Conservation (phyloP, 1,284 basidiomycete species). For the Ceratobasidium sp. region DNA sequence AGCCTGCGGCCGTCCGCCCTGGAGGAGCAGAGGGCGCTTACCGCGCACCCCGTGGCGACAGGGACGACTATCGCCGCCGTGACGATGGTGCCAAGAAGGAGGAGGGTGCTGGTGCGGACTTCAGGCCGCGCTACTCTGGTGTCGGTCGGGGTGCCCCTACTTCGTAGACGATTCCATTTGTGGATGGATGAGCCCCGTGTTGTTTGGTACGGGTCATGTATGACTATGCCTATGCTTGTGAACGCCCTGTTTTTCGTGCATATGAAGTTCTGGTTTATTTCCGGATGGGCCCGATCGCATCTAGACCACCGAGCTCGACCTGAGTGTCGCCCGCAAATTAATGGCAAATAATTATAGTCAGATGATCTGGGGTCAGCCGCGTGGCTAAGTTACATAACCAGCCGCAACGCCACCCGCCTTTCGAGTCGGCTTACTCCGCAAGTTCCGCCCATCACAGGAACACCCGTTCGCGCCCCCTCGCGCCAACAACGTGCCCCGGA, state of each 20-base stretch:
- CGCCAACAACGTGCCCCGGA: slow-evolving; percentile 33
- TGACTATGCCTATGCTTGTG: slow-evolving; percentile 35
- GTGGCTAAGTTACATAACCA: slow-evolving; percentile 21
- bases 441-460: background rate
- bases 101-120: slow-evolving; percentile 78
- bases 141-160: slow-evolving; percentile 86
- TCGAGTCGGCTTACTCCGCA: background rate
- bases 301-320: background rate
- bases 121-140: slow-evolving; percentile 82
- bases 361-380: background rate
- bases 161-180: slow-evolving; percentile 45
- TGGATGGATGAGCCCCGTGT: slow-evolving; percentile 8
- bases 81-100: slow-evolving; percentile 70
- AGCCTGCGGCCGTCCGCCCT: slow-evolving; percentile 73
- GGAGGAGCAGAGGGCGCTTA: slow-evolving; percentile 75
- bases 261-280: slow-evolving; percentile 20
- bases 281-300: background rate
- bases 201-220: slow-evolving; percentile 19
- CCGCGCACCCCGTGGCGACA: slow-evolving; percentile 82
- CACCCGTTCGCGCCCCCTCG: slow-evolving; percentile 10
- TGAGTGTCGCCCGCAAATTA: background rate
- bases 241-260: slow-evolving; percentile 17
- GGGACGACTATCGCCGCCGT: slow-evolving; percentile 82
- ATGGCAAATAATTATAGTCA: background rate
- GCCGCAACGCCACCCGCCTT: slow-evolving; percentile 26